Evolutionary conservation across 805 yeast genomes (phyloP), one percentile per base, ranked within the genome.

Genomic region (Starmerella floricola): DNA sequence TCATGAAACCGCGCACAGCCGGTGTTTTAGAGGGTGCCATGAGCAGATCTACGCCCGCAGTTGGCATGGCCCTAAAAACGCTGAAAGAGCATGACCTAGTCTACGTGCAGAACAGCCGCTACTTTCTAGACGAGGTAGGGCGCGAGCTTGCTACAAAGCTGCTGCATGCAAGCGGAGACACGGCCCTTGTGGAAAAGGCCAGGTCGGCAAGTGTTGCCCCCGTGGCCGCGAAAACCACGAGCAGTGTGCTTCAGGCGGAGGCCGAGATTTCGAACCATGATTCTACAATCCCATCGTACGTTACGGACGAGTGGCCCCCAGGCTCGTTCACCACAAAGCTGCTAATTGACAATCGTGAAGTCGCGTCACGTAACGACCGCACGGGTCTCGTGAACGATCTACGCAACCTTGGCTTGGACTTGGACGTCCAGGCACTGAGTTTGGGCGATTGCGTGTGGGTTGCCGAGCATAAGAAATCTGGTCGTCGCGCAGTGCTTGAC

Each of bases 401-500:
- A 15, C 56, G 54, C 0, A 59, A 65, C 16, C 55, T 65, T 8
- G 78, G 76, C 0, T 64, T 80, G 1, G 58, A 62, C 3, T 65
- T 73, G 38, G 78, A 73, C 17, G 72, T 70, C 1, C 59, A 73
- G 36, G 65, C 82, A 1, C 64, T 91, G 23, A 63, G 91, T 0
- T 73, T 87, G 2, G 97, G 98, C 5, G 99, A 91, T 63, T 79
- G 79, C 1, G 48, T 80, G 8, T 91, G 97, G 98, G 68, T 86
- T 2, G 98, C 95, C 0, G 69, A 71, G 42, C 72, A 85, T 54
- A 71, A 64, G 40, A 51, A 46, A 0, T 71, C 82, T 0, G 68
- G 71, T 1, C 69, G 71, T 40, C 78, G 78, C 41, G 84, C 78
- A 4, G 79, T 83, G 1, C 61, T 91, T 15, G 81, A 88, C 57